phyloP scores from a whole-genome alignment of 768 basidiomycete species.

The Tylopilus balloui region DNA sequence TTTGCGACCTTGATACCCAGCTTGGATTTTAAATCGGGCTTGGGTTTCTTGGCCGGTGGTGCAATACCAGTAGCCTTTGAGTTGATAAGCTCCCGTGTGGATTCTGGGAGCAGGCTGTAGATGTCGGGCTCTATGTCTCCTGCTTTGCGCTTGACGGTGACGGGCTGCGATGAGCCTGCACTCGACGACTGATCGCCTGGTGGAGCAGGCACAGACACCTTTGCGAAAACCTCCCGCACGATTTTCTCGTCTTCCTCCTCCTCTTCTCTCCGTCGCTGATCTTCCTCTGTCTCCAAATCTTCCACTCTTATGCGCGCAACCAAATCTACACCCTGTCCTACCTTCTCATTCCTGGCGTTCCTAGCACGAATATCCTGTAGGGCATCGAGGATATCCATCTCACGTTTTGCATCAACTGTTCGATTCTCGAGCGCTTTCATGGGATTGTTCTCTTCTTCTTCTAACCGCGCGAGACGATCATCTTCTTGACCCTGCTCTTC shows the following conservation, averaged over 20 bases:
- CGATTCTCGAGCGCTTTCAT: constrained; percentile 97
- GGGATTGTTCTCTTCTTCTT: constrained; percentile 93
- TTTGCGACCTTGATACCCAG: constrained; percentile 76
- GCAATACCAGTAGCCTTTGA: constrained; percentile 42
- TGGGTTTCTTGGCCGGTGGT: constrained; percentile 55
- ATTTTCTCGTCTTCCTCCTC: constrained; percentile 92
- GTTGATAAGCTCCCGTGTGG: constrained; percentile 54
- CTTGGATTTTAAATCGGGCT: constrained; percentile 53
- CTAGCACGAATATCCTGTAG: constrained; percentile 86
- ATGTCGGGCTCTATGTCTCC: constrained; percentile 72
- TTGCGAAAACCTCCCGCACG: constrained; percentile 84
- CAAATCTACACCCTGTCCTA: constrained; percentile 72
- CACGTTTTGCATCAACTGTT: constrained; percentile 87
- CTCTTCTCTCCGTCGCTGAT: constrained; percentile 58
- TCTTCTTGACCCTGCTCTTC: constrained; percentile 73
- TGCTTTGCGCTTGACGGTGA: constrained; percentile 87
- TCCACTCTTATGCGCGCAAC: constrained; percentile 56
- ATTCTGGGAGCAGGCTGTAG: constrained; percentile 62
- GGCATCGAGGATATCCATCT: constrained; percentile 98
- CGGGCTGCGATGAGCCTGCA: constrained; percentile 28
- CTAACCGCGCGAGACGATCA: constrained; percentile 78
- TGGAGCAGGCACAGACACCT: constrained; percentile 44
- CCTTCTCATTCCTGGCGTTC: constrained; percentile 84
- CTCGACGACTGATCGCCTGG: constrained; percentile 20
- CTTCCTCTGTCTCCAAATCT: constrained; percentile 76